These are phyloP conservation scores for Plantago coronopus DNA, from an alignment of 305 asterid species.

Conservation along the genomic window DNA sequence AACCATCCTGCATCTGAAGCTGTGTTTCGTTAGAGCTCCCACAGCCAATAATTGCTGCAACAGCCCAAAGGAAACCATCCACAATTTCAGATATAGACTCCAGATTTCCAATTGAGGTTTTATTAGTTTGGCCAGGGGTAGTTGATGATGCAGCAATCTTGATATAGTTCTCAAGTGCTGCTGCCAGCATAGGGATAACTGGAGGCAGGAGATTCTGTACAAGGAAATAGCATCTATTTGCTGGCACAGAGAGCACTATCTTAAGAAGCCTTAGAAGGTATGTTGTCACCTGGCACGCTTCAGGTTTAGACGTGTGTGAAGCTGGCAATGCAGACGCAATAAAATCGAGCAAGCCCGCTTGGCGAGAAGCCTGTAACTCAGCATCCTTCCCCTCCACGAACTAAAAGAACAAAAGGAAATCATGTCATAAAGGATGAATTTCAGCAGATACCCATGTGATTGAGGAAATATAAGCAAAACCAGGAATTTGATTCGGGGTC, in stretches of 20 bases:
- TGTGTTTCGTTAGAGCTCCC: conserved; percentile 56
- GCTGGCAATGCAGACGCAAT: conserved; percentile 99
- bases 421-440: conserved; percentile 26
- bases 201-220: conserved; percentile 96
- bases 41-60: conserved; percentile 75
- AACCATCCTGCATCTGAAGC: conserved; percentile 85
- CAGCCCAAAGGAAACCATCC: conserved; percentile 79
- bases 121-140: conserved; percentile 55
- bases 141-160: conserved; percentile 85
- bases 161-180: conserved; percentile 87
- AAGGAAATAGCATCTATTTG: conserved; percentile 86
- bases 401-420: conserved; percentile 32
- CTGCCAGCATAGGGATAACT: conserved; percentile 88
- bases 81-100: conserved; percentile 75
- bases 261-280: conserved; percentile 79
- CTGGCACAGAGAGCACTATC: conserved; percentile 53
- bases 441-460: conserved; percentile 10
- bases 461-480: neutral
- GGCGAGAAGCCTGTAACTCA: conserved; percentile 95
- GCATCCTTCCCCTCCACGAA: conserved; percentile 92
- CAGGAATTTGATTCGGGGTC: neutral
- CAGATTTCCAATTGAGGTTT: conserved; percentile 53
- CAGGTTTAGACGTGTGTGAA: conserved; percentile 92
- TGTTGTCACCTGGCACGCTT: conserved; percentile 84
- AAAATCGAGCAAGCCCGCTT: conserved; percentile 95